Evolutionary conservation across 108 stramenopile genomes (phyloP), one percentile per base, ranked within the genome.

Genomic region (Nitzschia sp.): DNA sequence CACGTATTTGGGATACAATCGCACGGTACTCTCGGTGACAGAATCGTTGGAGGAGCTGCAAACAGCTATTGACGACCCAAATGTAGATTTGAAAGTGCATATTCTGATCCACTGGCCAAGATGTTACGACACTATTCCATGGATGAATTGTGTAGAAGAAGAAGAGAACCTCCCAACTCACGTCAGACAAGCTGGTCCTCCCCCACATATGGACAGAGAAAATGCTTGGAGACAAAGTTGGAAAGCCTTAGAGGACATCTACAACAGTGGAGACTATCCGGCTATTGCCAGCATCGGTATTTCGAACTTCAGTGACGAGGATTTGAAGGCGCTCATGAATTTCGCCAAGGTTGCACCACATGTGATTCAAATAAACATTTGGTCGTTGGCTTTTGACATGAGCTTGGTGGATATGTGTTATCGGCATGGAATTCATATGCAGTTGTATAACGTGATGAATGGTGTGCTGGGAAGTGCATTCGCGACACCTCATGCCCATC

Each of bases 1-100:
- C 63, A 92, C 94, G 12, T 81, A 95, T 70, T 59, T 95, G 11
- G 91, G 91, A n/a, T 92, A 95, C 63, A 85, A 89, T 24, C 73
- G 94, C 53, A 95, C 94, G 7, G 84, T 77, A n/a, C 44, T 89
- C 14, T 69, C 88, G 6, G 83, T 88, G 10, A 48, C 67, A 38
- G 80, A 83, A 25, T 84, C 83, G 10, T 41, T 95, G 10, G 52
- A 79, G 17, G 63, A 61, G 38, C 55, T 87, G 26, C n/a, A 56
- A 22, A 51, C 72, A 51, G 79, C 69, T 20, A 57, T 77, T n/a
- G 65, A 82, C 25, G 54, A 82, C 37, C 56, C 54, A 46, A 75
- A 64, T 24, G 70, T 73, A 10, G 69, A 83, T 53, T 54, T 91
- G 9, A 68, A 76, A 24, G 65, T 83, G 0, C 89, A 87, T 53